A percentile compares a stretch with the other conserved stretches of the same genome.
Conservation (phyloP, 2,329 filamentous ascomycete genomes). For the Alternaria tenuissima region DNA sequence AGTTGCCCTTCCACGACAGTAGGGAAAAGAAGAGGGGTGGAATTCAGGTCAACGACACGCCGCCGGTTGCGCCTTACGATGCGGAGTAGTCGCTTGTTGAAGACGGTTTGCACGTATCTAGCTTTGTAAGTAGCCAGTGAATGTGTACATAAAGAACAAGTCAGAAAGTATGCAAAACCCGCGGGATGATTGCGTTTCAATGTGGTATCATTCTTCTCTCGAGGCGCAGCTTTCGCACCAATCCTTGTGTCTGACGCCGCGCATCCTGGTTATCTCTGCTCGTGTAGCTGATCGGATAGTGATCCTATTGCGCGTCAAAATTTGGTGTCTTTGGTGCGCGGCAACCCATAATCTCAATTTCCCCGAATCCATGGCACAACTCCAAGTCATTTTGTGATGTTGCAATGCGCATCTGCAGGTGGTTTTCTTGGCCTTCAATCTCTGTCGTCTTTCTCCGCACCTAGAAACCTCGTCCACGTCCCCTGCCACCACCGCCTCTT, state of each 20-base stretch:
- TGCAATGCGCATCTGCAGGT: conserved; percentile 7
- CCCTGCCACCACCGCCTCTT: conserved; percentile 53
- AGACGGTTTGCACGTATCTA: background rate
- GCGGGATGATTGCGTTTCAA: conserved; percentile 12
- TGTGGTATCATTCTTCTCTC: conserved; percentile 41
- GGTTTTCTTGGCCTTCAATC: conserved; percentile 6
- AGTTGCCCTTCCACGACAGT: conserved; percentile 80
- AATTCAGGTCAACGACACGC: conserved; percentile 83
- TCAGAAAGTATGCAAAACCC: background rate
- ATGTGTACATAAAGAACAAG: background rate
- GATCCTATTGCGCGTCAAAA: conserved; percentile 32
- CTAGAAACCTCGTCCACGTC: conserved; percentile 50
- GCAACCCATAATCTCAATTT: conserved; percentile 27
- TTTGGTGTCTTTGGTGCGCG: conserved; percentile 22
- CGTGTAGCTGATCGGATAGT: conserved; percentile 18
- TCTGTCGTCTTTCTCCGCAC: conserved; percentile 1
- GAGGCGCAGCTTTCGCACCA: conserved; percentile 25
- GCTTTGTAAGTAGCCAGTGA: conserved; percentile 2
- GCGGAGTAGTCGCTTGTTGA: conserved; percentile 66
- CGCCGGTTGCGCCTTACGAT: conserved; percentile 77
- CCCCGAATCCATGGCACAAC: conserved; percentile 10
- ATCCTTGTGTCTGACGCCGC: conserved; percentile 30
- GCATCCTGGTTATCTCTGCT: conserved; percentile 21
- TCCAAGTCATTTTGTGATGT: conserved; percentile 5
- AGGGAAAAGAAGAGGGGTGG: conserved; percentile 87